A percentile compares a stretch with the other conserved stretches of the same genome.
These are phyloP conservation scores for Spatholobus suberectus DNA, from an alignment of 306 rosid genomes.

Conservation along the genomic window DNA sequence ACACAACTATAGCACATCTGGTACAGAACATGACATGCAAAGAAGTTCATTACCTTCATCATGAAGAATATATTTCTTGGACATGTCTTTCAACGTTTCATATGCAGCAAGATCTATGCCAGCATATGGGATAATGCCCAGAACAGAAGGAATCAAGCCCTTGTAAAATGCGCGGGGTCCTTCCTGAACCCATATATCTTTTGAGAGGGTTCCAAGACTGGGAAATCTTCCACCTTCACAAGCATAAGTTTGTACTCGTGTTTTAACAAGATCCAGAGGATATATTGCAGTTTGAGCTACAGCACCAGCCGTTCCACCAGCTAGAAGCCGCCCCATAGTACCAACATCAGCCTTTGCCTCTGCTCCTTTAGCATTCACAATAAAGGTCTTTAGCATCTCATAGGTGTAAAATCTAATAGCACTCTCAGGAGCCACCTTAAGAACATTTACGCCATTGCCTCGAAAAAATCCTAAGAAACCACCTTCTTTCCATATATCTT, in stretches of 20 bases:
- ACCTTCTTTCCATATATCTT: background rate
- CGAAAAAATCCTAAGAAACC: conserved; percentile 7
- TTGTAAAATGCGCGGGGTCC: background rate
- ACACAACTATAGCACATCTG: conserved; percentile 6
- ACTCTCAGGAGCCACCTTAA: conserved; percentile 16
- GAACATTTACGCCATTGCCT: conserved; percentile 16
- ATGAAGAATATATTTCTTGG: conserved; percentile 3
- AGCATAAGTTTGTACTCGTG: conserved; percentile 4
- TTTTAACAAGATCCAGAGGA: conserved; percentile 14
- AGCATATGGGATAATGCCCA: conserved; percentile 8
- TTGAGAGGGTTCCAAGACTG: conserved; percentile 1
- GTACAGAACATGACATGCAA: conserved; percentile 6
- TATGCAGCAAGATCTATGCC: conserved; percentile 15
- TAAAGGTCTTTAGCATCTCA: conserved; percentile 1
- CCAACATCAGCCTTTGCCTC: background rate
- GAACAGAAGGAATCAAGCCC: conserved; percentile 9
- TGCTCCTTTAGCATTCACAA: conserved; percentile 9
- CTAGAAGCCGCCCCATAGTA: background rate
- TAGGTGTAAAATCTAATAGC: conserved; percentile 13
- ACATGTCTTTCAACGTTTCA: background rate
- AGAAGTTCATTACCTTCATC: conserved; percentile 31
- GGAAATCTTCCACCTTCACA: conserved; percentile 5
- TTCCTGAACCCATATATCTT: conserved; percentile 3
- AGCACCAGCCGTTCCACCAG: conserved; percentile 7
- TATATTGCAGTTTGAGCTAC: background rate